Percentiles rank a stretch among this genome's conserved stretches.
Evolutionary conservation across 306 rosid genomes (phyloP).

Genomic region (Astragalus glycyphyllos): DNA sequence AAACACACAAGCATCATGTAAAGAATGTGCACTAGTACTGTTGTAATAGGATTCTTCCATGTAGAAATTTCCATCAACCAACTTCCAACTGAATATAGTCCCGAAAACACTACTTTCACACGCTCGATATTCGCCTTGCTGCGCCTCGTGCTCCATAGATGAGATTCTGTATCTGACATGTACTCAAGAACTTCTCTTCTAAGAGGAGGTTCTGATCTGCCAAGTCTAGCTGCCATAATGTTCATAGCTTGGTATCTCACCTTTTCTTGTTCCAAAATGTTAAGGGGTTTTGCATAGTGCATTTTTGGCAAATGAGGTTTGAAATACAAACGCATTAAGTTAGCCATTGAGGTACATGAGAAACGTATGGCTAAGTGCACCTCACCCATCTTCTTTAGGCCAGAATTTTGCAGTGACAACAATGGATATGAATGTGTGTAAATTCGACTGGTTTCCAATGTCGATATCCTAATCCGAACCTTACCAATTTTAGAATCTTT

Average conservation of each 20-base stretch:
- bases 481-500: slow-evolving; percentile 75
- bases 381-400: slow-evolving; percentile 92
- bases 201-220: slow-evolving; percentile 88
- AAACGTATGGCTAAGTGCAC: slow-evolving; percentile 90
- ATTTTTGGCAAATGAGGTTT: slow-evolving; percentile 87
- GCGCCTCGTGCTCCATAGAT: slow-evolving; percentile 92
- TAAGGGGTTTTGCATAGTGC: slow-evolving; percentile 82
- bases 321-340: slow-evolving; percentile 70
- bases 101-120: slow-evolving; percentile 59
- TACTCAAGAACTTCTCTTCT: slow-evolving; percentile 79
- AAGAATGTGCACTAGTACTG: slow-evolving; percentile 80
- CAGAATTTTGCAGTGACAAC: slow-evolving; percentile 73
- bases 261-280: slow-evolving; percentile 72
- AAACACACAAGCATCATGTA: slow-evolving; percentile 79
- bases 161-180: slow-evolving; percentile 87
- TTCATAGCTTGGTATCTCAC: slow-evolving; percentile 69
- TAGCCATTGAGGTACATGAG: slow-evolving; percentile 62
- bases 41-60: slow-evolving; percentile 78
- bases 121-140: slow-evolving; percentile 96
- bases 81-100: slow-evolving; percentile 54
- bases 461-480: slow-evolving; percentile 88
- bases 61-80: slow-evolving; percentile 83
- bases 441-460: slow-evolving; percentile 77
- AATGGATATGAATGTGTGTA: slow-evolving; percentile 84
- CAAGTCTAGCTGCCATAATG: slow-evolving; percentile 75